phyloP scores from a whole-genome alignment of 306 rosid species.

The Cotoneaster glaucophyllus region DNA sequence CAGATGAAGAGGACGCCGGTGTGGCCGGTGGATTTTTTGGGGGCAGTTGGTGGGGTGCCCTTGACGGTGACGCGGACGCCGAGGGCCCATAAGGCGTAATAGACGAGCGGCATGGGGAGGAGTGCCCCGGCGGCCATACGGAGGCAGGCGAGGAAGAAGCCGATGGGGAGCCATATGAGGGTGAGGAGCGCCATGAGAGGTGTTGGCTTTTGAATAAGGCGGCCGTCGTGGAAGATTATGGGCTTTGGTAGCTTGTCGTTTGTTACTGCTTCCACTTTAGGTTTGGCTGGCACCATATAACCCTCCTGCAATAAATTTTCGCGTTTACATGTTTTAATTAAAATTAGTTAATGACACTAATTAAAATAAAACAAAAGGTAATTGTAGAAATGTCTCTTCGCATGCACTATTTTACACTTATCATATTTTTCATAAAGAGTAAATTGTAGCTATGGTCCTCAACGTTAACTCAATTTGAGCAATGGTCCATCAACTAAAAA shows the following conservation, averaged over 20 bases:
- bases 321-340: not conserved
- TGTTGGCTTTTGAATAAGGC: slow-evolving; percentile 62
- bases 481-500: too few relatives aligned
- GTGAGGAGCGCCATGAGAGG: slow-evolving; percentile 51
- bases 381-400: not conserved
- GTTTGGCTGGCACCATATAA: slow-evolving; percentile 46
- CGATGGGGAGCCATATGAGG: slow-evolving; percentile 70
- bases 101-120: slow-evolving; percentile 73
- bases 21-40: slow-evolving; percentile 21
- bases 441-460: too few relatives aligned
- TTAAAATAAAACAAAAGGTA: not conserved
- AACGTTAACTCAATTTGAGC: too few relatives aligned
- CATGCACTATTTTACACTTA: not conserved
- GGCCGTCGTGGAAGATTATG: slow-evolving; percentile 79
- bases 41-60: slow-evolving; percentile 61
- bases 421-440: too few relatives aligned
- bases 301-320: slow-evolving; percentile 42
- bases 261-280: slow-evolving; percentile 40
- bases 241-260: slow-evolving; percentile 68
- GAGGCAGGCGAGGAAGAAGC: slow-evolving; percentile 58
- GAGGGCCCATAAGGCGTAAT: slow-evolving; percentile 60
- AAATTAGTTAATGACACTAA: not conserved
- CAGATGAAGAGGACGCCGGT: slow-evolving; percentile 67
- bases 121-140: slow-evolving; percentile 64
- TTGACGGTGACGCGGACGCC: slow-evolving; percentile 62